A percentile compares a stretch with the other conserved stretches of the same genome.
phyloP scores from a whole-genome alignment of 1,139 yeast genomes.

The Pichia sp. region DNA sequence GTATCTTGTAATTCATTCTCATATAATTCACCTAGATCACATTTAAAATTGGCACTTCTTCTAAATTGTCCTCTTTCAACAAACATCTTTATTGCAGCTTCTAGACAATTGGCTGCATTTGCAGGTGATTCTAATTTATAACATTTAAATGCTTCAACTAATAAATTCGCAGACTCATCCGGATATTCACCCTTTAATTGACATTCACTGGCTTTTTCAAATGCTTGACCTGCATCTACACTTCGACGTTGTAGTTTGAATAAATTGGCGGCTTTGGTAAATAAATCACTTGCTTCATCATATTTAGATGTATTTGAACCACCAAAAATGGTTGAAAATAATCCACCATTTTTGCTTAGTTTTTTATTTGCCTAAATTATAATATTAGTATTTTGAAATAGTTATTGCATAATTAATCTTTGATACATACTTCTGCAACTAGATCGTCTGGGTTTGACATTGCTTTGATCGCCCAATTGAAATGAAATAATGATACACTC shows the following conservation, averaged over 20 bases:
- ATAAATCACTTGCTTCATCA: constrained; percentile 91
- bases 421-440: constrained; percentile 26
- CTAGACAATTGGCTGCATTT: constrained; percentile 73
- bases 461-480: neutral
- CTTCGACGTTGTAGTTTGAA: constrained; percentile 67
- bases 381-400: constrained; percentile 7
- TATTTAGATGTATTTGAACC: constrained; percentile 57
- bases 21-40: constrained; percentile 82
- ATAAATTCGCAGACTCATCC: constrained; percentile 88
- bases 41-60: constrained; percentile 89
- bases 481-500: too few relatives aligned
- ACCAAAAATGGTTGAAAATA: constrained; percentile 60
- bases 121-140: constrained; percentile 66
- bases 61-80: constrained; percentile 91
- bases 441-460: constrained; percentile 32
- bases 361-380: constrained; percentile 56
- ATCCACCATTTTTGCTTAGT: constrained; percentile 66
- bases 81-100: constrained; percentile 74
- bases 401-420: neutral
- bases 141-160: constrained; percentile 87
- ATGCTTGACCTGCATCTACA: constrained; percentile 71
- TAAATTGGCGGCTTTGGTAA: constrained; percentile 83
- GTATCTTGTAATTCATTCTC: constrained; percentile 66
- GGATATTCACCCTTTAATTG: constrained; percentile 70
- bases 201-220: constrained; percentile 76